These are phyloP conservation scores for Trichoderma sp. DNA, from an alignment of 2,329 filamentous ascomycete genomes.

Conservation along the genomic window DNA sequence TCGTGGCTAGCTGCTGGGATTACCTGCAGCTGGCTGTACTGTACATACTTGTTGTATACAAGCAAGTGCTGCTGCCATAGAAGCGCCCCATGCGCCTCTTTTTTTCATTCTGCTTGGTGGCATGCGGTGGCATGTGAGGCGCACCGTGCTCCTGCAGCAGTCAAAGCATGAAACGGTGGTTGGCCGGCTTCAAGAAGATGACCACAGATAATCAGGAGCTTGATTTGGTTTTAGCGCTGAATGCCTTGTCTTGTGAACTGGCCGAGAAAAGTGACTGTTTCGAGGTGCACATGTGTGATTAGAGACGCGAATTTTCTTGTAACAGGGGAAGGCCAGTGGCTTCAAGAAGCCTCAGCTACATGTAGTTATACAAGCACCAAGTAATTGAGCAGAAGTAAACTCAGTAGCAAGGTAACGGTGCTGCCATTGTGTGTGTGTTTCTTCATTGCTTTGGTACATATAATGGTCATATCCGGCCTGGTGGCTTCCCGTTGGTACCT, in stretches of 20 bases:
- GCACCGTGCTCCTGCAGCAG: background rate
- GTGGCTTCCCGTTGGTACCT: background rate
- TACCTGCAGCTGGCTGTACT: background rate
- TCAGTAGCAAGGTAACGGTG: background rate
- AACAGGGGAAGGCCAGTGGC: background rate
- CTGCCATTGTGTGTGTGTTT: background rate
- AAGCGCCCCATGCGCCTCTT: background rate
- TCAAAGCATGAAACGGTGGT: background rate
- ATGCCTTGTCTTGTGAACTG: background rate
- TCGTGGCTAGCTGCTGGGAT: background rate
- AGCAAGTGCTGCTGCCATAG: background rate
- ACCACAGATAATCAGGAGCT: background rate
- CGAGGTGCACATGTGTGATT: background rate
- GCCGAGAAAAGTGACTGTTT: background rate
- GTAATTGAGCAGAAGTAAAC: background rate
- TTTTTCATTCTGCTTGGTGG: background rate
- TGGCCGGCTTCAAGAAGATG: background rate
- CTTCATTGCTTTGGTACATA: background rate
- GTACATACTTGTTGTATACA: background rate
- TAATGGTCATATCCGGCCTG: background rate
- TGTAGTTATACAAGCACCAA: background rate
- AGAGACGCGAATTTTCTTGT: background rate
- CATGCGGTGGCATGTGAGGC: background rate
- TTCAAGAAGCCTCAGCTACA: background rate
- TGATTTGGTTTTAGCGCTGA: background rate